Conservation (phyloP, 352 stramenopile genomes). For the Globisporangium acanthophoron region DNA sequence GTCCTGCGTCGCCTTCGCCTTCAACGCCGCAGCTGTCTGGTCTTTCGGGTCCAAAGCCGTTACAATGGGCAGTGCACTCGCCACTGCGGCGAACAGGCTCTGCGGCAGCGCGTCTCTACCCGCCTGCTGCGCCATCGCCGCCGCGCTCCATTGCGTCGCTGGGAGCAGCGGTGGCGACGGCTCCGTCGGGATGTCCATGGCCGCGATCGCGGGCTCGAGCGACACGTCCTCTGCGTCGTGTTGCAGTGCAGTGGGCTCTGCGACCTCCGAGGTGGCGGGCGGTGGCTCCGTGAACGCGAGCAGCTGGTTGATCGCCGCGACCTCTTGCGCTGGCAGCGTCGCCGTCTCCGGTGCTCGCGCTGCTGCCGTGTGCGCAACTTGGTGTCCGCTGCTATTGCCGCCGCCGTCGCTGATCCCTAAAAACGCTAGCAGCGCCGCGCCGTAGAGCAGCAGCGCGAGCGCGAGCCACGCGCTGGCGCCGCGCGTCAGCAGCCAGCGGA, state of each 20-base stretch:
- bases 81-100: background rate
- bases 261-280: background rate
- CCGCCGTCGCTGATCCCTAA: background rate
- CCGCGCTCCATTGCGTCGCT: background rate
- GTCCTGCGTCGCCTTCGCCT: conserved; percentile 4
- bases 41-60: background rate
- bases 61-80: background rate
- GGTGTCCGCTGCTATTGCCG: no score
- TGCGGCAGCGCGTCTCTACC: background rate
- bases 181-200: background rate
- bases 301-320: conserved; percentile 12
- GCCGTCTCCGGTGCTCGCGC: background rate
- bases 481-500: conserved; percentile 9
- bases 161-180: background rate
- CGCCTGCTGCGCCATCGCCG: conserved; percentile 4
- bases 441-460: conserved; percentile 8
- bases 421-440: conserved; percentile 6
- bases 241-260: background rate
- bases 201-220: background rate
- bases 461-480: conserved; percentile 7
- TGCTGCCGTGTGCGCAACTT: background rate
- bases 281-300: conserved; percentile 3
- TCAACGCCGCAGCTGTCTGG: background rate
- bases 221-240: background rate
- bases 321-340: conserved; percentile 2